Base-by-base conservation (phyloP, 768 basidiomycete species). In the Podaxis mareebaensis region DNA sequence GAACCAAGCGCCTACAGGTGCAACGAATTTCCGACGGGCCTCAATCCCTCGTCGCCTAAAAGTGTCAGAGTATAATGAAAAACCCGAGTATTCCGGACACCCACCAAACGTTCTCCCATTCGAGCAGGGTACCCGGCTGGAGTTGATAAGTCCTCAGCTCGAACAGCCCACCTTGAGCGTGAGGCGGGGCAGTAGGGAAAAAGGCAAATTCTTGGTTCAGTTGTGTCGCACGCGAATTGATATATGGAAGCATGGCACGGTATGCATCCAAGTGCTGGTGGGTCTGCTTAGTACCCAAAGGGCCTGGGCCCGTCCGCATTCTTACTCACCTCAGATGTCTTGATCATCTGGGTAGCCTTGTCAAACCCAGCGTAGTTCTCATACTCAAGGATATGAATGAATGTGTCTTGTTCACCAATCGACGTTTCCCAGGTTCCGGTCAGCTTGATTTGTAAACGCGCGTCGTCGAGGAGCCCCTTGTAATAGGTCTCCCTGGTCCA, bases 31-130 rank as follows among this genome's bases (percentile, higher is more conserved):
- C 65, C 89, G 83, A 56, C 97, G 87, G 11, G 97, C 97, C 71
- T 99, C 96, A 53, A 99, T 92, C 10, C 97, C 97, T 72, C 83
- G 84, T 65, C 95, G 87, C 96, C 94, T 95, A 57, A 60, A 63
- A 20, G 46, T 20, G 8, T 20, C 22, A 60, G 36, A 26, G 60
- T 17, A 56, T 55, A 49, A 33, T 65, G 39, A 53, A 36, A 20
- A 61, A 20, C 63, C 62, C 58, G 40, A 64, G 61, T 48, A 28
- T 22, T n/a, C 7, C 11, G 28, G 48, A 28, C n/a, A 70, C 83
- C 54, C 39, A 95, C 95, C 97, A 99, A 65, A 93, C 84, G 60
- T 86, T 82, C 72, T 99, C 97, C 97, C 97, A 99, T 70, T 99
- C 95, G 60, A 99, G 76, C 58, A 99, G 80, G 6, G 90, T 88